Percentiles rank a stretch among this genome's conserved stretches.
Evolutionary conservation across 768 basidiomycete species (phyloP).

Genomic region (Auricularia cornea): DNA sequence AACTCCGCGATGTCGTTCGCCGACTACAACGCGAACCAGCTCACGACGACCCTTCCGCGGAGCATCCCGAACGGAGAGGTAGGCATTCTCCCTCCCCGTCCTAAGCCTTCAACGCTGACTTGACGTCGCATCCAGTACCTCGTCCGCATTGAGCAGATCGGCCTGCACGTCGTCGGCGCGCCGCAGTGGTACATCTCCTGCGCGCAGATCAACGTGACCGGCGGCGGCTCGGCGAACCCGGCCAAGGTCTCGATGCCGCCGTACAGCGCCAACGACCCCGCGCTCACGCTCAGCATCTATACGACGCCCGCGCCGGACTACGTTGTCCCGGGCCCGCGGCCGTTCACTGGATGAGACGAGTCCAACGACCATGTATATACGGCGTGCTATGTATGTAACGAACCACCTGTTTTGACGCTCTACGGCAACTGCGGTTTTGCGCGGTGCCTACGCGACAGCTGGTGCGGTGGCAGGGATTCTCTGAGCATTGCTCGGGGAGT

Average conservation of each 20-base stretch:
- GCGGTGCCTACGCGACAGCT: too few relatives aligned
- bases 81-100: not conserved
- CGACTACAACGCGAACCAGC: not conserved
- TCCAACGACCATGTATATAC: not conserved
- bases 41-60: not conserved
- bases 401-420: too few relatives aligned
- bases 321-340: not conserved
- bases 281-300: not conserved
- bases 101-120: not conserved
- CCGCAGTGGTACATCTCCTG: slow-evolving; percentile 33
- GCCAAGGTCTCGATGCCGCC: not conserved
- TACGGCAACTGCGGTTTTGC: too few relatives aligned
- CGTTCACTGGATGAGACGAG: not conserved
- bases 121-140: slow-evolving; percentile 16
- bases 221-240: not conserved
- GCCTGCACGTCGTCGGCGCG: slow-evolving; percentile 26
- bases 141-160: slow-evolving; percentile 29
- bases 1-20: not conserved
- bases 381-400: not conserved
- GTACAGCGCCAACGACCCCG: not conserved
- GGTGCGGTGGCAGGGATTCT: too few relatives aligned
- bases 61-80: not conserved
- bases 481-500: too few relatives aligned
- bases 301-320: not conserved
- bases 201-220: slow-evolving; percentile 26